Evolutionary conservation across 129 eudicot genomes (phyloP), one percentile per base, ranked within the genome.

Genomic region (Centaurea solstitialis): DNA sequence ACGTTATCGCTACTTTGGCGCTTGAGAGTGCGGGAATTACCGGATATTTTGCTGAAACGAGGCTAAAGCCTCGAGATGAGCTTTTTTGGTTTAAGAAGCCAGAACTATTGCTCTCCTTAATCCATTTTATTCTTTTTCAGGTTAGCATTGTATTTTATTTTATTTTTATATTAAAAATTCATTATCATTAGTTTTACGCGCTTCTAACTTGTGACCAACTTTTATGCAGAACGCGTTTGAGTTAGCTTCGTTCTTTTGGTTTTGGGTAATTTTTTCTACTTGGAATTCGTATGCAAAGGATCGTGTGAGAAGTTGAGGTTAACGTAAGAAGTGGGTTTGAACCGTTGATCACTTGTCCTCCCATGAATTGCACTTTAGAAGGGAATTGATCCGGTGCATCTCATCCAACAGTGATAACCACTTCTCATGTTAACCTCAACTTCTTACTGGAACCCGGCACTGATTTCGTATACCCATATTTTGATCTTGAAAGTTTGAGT

Each of bases 1-100:
- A 95, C 78, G 88, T 95, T 33, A 93, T 95, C 70, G 99, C 99
- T 69, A 95, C 98, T 12, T 88, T 95, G 87, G 94, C 99, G 43
- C 59, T 95, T 18, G 99, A 95, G 88, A 95, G 99, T 81, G 97
- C 95, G 24, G 98, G 92, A 80, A 85, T 89, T 79, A 82, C 92
- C 18, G 94, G 89, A 70, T 88, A 81, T 73, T 79, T 87, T 43
- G 7, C 88, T n/a, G 97, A 93, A 80, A 69, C 92, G 15, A 89
- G 88, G 74, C 72, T 95, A 81, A 95, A 87, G 83, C 99, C 94
- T 73, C 92, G 99, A 50, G 98, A 95, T 77, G 99, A 95, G 85
- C 97, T 95, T 45, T 95, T 95, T 86, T 95, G 99, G 99, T 93
- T 95, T 76, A 95, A 93, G 57, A 95, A 93, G 76, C 99, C 99